Base-by-base conservation (phyloP, 2,329 filamentous ascomycete species). In the Lachnellula occidentalis region DNA sequence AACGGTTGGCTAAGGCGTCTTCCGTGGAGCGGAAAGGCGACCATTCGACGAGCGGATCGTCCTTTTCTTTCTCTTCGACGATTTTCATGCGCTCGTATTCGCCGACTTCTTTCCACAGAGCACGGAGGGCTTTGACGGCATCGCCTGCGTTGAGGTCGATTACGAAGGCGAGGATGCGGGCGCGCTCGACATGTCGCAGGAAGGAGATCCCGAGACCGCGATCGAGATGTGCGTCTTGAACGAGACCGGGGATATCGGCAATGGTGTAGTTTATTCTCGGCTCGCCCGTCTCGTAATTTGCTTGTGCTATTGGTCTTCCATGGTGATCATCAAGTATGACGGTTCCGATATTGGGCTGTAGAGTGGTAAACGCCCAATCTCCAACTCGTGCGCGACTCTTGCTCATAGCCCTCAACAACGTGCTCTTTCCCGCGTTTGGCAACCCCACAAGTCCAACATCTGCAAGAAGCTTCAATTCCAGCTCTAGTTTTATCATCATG, bases 401-500 rank as follows among this genome's bases (percentile, higher is more conserved):
- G 64, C 86, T 95, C 64, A 99, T 75, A 3, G 92, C 86, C 17
- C 94, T 85, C 15, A 97, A 79, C 1, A 99, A 78, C 0, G 94
- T 97, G 68, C 89, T 95, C 73, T 99, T 99, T 8, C 94, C 94
- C 4, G 92, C 94, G 69, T 99, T 99, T 1, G 94, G 94, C 15
- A 97, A 81, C 1, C 94, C 94, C 15, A 99, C 94, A 2, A 99
- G 79, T 0, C 94, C 94, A 7, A 99, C 87, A 71, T 99, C 94
- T 5, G 94, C 94, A 41, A 99, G 83, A 9, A 99, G 81, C 76
- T 96, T 97, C 58, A 99, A 80, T 70, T 99, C 94, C 14, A 99
- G 80, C 67, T 95, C 86, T 36, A 99, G 74, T 47, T 86, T 84
- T 66, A 99, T 76, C 39, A 82, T 85, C 64, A 94, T 83, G 37